phyloP scores from a whole-genome alignment of 768 basidiomycete species.

The Kwoniella botswanensis region DNA sequence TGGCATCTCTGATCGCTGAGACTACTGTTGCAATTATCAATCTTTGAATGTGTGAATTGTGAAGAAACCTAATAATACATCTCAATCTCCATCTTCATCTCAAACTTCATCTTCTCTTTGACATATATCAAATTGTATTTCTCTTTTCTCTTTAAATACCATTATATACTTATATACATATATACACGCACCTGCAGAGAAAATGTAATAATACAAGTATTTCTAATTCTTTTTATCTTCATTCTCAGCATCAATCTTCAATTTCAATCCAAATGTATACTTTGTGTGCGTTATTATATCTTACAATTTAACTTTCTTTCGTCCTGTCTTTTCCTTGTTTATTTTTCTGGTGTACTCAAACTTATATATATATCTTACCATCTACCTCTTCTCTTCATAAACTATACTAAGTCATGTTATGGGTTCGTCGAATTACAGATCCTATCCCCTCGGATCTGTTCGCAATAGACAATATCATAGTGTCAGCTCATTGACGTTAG shows the following conservation, averaged over 20 bases:
- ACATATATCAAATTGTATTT: too few relatives aligned
- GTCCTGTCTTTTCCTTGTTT: background rate
- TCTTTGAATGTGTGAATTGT: too few relatives aligned
- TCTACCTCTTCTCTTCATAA: background rate
- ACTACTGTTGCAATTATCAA: too few relatives aligned
- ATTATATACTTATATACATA: too few relatives aligned
- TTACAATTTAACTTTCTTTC: background rate
- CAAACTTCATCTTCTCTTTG: too few relatives aligned
- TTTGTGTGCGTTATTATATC: background rate
- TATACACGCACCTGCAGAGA: too few relatives aligned
- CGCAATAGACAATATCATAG: background rate
- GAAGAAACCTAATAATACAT: too few relatives aligned
- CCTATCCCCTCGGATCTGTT: constrained; percentile 11
- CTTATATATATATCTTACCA: background rate
- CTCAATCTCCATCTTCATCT: too few relatives aligned
- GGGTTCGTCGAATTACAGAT: background rate
- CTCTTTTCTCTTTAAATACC: too few relatives aligned
- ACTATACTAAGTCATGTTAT: background rate
- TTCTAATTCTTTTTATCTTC: too few relatives aligned
- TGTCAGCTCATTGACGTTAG: background rate
- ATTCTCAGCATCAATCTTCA: background rate
- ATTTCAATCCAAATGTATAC: background rate
- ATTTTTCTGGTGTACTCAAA: background rate
- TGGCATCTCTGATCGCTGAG: too few relatives aligned
- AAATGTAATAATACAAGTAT: too few relatives aligned